Evolutionary conservation across 2,329 filamentous ascomycete species (phyloP).

Genomic region (Sclerotinia subarctica): DNA sequence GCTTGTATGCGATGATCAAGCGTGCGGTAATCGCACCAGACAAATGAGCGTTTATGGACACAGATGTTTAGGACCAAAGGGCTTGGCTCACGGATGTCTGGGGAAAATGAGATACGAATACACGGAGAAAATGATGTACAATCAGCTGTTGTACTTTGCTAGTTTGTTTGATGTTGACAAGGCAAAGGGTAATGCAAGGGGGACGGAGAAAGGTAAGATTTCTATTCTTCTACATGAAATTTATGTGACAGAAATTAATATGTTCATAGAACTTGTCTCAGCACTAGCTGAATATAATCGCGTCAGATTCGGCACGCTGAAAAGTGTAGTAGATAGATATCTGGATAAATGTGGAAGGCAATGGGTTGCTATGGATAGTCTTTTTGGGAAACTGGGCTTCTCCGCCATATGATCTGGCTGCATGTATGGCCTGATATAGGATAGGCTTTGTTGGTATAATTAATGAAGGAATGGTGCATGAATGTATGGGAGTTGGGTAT

Average conservation of each 20-base stretch:
- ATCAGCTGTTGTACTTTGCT: conserved; percentile 86
- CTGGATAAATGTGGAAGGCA: conserved; percentile 85
- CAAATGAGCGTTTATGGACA: conserved; percentile 92
- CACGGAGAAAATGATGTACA: conserved; percentile 86
- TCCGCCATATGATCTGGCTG: conserved; percentile 16
- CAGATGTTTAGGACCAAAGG: conserved; percentile 82
- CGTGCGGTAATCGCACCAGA: conserved; percentile 81
- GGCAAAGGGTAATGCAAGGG: conserved; percentile 54
- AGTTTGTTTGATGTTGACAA: conserved; percentile 87
- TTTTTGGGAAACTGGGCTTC: conserved; percentile 71
- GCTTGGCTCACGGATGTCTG: conserved; percentile 77
- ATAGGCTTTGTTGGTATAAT: background rate
- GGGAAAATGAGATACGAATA: conserved; percentile 89
- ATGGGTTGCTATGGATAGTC: conserved; percentile 89
- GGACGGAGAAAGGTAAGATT: conserved; percentile 45
- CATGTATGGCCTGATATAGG: background rate
- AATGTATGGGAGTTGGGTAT: conserved; percentile 5
- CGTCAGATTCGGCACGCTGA: conserved; percentile 70
- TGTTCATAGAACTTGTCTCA: conserved; percentile 47
- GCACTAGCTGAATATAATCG: conserved; percentile 81
- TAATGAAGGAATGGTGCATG: conserved; percentile 8
- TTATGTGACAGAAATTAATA: conserved; percentile 26
- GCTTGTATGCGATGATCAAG: conserved; percentile 84
- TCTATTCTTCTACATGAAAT: background rate
- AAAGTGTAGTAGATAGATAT: conserved; percentile 75